Conservation (phyloP, 2,329 filamentous ascomycete genomes). For the Cercospora nicotianae region DNA sequence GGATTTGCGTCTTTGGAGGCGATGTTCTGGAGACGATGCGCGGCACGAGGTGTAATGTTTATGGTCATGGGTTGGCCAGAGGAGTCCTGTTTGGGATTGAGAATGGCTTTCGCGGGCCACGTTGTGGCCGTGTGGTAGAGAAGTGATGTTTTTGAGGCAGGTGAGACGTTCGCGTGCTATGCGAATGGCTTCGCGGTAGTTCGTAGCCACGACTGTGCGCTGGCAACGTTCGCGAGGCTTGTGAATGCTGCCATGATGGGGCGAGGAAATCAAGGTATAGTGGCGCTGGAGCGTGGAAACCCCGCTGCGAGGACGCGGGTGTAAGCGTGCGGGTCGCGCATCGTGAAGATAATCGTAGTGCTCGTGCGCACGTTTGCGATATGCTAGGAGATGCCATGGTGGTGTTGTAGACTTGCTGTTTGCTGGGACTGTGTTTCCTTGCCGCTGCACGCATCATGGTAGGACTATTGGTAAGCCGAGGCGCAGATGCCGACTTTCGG, state of each 20-base stretch:
- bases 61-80: constrained; percentile 81
- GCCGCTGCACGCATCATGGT: background rate
- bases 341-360: constrained; percentile 16
- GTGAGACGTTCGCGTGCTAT: background rate
- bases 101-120: constrained; percentile 42
- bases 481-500: constrained; percentile 4
- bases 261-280: constrained; percentile 40
- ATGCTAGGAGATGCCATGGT: constrained; percentile 22
- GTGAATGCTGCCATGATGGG: constrained; percentile 32
- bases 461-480: constrained; percentile 16
- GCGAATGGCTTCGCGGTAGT: background rate
- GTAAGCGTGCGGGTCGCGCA: background rate
- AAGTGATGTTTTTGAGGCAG: constrained; percentile 16
- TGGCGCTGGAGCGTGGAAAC: constrained; percentile 29
- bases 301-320: background rate
- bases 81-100: constrained; percentile 77
- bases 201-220: background rate
- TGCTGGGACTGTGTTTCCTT: background rate
- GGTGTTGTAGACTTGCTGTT: constrained; percentile 2
- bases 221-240: background rate
- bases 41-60: constrained; percentile 79
- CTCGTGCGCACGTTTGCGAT: constrained; percentile 20
- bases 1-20: constrained; percentile 61
- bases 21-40: constrained; percentile 69
- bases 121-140: constrained; percentile 18